Evolutionary conservation across 1,139 yeast genomes (phyloP).

Genomic region (Saccharomyces hybrid): DNA sequence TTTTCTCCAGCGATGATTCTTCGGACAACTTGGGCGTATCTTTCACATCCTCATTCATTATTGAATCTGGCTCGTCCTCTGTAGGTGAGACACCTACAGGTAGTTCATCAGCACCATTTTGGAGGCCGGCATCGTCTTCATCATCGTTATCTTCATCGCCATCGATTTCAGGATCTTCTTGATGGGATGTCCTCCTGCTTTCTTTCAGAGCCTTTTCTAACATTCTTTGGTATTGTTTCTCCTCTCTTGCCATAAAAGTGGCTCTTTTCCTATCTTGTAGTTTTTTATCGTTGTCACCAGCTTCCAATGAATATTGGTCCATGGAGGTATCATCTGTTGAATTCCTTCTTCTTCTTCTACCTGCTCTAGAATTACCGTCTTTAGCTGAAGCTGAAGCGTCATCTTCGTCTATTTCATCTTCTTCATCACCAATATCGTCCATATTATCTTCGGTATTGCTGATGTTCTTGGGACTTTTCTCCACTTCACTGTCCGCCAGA

Average conservation of each 20-base stretch:
- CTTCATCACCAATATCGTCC: slow-evolving; percentile 1
- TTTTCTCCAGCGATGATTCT: slow-evolving; percentile 1
- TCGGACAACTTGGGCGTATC: background rate
- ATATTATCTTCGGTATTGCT: slow-evolving; percentile 8
- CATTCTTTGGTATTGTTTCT: slow-evolving; percentile 34
- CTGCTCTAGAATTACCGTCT: slow-evolving; percentile 6
- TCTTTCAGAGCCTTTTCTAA: slow-evolving; percentile 34
- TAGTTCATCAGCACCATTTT: background rate
- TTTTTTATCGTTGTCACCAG: slow-evolving; percentile 4
- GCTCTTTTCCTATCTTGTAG: slow-evolving; percentile 28
- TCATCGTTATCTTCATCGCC: slow-evolving; percentile 6
- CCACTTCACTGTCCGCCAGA: slow-evolving; percentile 15
- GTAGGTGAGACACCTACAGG: background rate
- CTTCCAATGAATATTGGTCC: background rate
- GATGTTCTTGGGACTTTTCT: slow-evolving; percentile 9
- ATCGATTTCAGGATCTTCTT: slow-evolving; percentile 13
- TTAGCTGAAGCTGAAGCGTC: background rate
- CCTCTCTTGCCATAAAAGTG: slow-evolving; percentile 34
- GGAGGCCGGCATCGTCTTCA: background rate
- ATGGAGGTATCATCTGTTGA: background rate
- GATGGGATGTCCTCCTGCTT: slow-evolving; percentile 29
- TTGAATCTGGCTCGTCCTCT: background rate
- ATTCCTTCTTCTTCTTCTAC: slow-evolving; percentile 2
- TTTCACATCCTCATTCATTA: background rate
- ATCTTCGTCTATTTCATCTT: background rate